These are phyloP conservation scores for Calonectria pteridis DNA, from an alignment of 2,329 filamentous ascomycete genomes.

Conservation along the genomic window DNA sequence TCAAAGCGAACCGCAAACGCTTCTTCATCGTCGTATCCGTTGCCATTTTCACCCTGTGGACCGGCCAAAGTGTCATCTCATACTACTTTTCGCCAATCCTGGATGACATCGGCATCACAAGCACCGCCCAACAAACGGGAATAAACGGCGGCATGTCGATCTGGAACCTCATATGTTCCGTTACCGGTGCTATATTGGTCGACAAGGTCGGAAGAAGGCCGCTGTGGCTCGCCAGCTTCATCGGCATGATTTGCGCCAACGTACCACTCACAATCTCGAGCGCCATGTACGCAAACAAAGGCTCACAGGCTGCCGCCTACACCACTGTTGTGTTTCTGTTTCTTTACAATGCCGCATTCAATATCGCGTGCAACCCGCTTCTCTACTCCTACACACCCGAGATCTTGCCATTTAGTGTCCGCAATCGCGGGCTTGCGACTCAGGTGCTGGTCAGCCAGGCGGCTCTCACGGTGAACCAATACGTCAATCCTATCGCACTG, in stretches of 20 bases:
- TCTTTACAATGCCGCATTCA: slow-evolving; percentile 2
- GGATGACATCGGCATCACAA: slow-evolving; percentile 14
- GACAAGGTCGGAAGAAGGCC: slow-evolving; percentile 29
- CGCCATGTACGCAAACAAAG: slow-evolving; percentile 5
- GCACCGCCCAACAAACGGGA: slow-evolving; percentile 17
- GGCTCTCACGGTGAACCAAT: slow-evolving; percentile 2
- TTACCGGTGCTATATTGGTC: slow-evolving; percentile 27
- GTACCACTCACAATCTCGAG: neutral
- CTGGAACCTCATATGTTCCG: slow-evolving; percentile 30
- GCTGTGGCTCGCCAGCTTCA: slow-evolving; percentile 29
- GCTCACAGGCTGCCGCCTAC: neutral
- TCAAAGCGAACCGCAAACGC: slow-evolving; percentile 1
- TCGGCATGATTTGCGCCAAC: slow-evolving; percentile 22
- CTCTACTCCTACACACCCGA: slow-evolving; percentile 9
- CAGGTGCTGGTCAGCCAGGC: neutral
- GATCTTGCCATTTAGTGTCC: slow-evolving; percentile 1
- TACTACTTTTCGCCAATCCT: slow-evolving; percentile 16
- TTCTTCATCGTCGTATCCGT: neutral
- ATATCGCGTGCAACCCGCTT: slow-evolving; percentile 1
- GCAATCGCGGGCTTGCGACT: neutral
- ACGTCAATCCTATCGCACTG: slow-evolving; percentile 15
- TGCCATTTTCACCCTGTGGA: neutral
- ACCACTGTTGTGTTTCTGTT: slow-evolving; percentile 3
- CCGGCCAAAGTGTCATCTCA: slow-evolving; percentile 26
- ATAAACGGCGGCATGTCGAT: slow-evolving; percentile 39